phyloP scores from a whole-genome alignment of 257 asterid genomes.

The Solanum tarijense region DNA sequence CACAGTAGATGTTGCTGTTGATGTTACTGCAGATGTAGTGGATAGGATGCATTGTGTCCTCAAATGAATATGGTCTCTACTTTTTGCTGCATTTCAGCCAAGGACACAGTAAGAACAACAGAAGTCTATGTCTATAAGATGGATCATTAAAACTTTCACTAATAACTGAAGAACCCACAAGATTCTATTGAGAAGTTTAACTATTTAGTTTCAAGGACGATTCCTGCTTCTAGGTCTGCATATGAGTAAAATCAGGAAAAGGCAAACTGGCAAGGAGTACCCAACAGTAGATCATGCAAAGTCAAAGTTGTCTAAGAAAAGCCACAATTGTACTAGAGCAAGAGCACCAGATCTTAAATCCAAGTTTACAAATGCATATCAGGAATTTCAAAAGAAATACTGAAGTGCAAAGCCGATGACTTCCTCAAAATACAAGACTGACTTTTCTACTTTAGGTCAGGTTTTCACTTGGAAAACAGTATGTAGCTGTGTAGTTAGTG shows the following conservation, averaged over 20 bases:
- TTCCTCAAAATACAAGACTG: not conserved
- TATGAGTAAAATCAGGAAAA: not conserved
- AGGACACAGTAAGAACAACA: slow-evolving; percentile 10
- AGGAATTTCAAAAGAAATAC: not conserved
- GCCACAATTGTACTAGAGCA: not conserved
- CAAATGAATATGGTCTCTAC: slow-evolving; percentile 37
- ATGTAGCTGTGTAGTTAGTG: not conserved
- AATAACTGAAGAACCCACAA: not conserved
- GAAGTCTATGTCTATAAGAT: not conserved
- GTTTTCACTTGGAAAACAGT: not conserved
- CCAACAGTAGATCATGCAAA: not conserved
- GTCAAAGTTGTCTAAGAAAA: not conserved
- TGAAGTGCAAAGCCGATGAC: not conserved
- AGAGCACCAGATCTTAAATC: not conserved
- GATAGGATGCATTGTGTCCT: slow-evolving; percentile 69
- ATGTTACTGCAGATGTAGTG: slow-evolving; percentile 38
- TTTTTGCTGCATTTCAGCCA: slow-evolving; percentile 56
- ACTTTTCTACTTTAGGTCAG: not conserved
- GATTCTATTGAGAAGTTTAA: not conserved
- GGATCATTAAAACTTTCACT: not conserved
- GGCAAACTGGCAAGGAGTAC: not conserved
- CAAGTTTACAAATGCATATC: not conserved
- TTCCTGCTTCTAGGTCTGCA: not conserved
- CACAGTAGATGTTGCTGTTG: slow-evolving; percentile 40
- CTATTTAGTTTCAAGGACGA: not conserved